These are phyloP conservation scores for Pluteus cervinus DNA, from an alignment of 768 basidiomycete genomes.

Conservation along the genomic window DNA sequence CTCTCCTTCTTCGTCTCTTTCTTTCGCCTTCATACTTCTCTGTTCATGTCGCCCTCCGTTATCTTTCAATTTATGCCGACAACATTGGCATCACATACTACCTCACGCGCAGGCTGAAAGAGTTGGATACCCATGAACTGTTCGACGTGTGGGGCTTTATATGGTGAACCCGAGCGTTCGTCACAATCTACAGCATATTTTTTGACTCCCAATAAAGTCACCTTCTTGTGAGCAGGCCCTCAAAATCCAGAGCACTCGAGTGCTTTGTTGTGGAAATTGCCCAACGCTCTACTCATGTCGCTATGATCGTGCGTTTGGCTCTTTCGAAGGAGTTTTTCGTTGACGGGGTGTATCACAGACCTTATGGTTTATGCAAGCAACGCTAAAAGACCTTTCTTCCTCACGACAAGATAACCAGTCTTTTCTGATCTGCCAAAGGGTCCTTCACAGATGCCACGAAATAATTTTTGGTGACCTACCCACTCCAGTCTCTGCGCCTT, in stretches of 20 bases:
- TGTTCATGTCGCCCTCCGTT: conserved; percentile 88
- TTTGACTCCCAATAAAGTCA: conserved; percentile 50
- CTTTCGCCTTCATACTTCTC: conserved; percentile 91
- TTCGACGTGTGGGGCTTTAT: conserved; percentile 87
- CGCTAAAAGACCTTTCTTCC: conserved; percentile 72
- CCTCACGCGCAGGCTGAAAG: conserved; percentile 67
- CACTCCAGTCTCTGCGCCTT: conserved; percentile 58
- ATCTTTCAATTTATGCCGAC: conserved; percentile 75
- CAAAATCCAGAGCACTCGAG: conserved; percentile 88
- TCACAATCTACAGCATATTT: conserved; percentile 10
- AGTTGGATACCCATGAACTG: conserved; percentile 63
- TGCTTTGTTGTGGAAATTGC: conserved; percentile 87
- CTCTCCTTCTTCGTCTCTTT: conserved; percentile 84
- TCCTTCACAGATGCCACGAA: conserved; percentile 87
- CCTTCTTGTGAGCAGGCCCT: conserved; percentile 88
- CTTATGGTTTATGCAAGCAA: conserved; percentile 98
- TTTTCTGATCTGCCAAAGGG: conserved; percentile 87
- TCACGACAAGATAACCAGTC: conserved; percentile 60
- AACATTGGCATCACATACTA: conserved; percentile 93
- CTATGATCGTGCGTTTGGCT: conserved; percentile 76
- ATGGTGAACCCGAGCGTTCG: conserved; percentile 44
- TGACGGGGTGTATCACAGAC: conserved; percentile 46
- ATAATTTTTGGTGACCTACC: conserved; percentile 92
- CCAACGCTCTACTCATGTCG: conserved; percentile 89
- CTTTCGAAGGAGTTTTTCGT: conserved; percentile 6